Evolutionary conservation across 2,329 filamentous ascomycete species (phyloP).

Genomic region (Xylaria sp.): DNA sequence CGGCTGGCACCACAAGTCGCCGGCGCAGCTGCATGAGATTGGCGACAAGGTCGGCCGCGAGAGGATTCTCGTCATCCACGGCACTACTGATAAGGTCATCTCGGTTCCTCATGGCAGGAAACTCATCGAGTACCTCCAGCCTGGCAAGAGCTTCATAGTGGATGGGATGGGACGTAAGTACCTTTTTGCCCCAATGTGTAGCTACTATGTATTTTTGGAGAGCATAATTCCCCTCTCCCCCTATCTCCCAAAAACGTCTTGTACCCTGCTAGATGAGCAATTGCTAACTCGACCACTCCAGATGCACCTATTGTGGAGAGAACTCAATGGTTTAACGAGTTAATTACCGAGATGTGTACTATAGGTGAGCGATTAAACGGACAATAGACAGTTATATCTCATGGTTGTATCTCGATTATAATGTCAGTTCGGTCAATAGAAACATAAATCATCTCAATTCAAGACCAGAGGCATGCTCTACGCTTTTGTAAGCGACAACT

Average conservation of each 20-base stretch:
- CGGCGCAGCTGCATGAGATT: slow-evolving; percentile 71
- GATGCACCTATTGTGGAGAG: slow-evolving; percentile 79
- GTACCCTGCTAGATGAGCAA: not conserved
- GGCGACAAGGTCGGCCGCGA: slow-evolving; percentile 76
- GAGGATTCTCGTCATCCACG: slow-evolving; percentile 81
- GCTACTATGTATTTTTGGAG: not conserved
- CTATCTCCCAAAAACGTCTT: not conserved
- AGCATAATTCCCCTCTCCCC: not conserved
- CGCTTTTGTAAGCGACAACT: slow-evolving; percentile 29
- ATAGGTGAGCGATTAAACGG: slow-evolving; percentile 61
- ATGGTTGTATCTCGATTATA: not conserved
- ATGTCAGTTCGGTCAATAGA: not conserved
- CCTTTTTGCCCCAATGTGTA: not conserved
- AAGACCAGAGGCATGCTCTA: slow-evolving; percentile 2
- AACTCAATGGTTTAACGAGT: slow-evolving; percentile 72
- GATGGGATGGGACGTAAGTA: slow-evolving; percentile 71
- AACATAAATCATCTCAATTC: slow-evolving; percentile 3
- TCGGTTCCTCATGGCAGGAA: slow-evolving; percentile 74
- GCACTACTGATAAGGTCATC: slow-evolving; percentile 81
- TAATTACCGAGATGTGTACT: slow-evolving; percentile 67
- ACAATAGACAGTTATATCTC: slow-evolving; percentile 28
- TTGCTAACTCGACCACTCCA: slow-evolving; percentile 14
- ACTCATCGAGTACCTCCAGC: slow-evolving; percentile 71
- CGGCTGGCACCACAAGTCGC: slow-evolving; percentile 80
- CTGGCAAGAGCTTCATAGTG: slow-evolving; percentile 66